phyloP scores from a whole-genome alignment of 1,139 yeast species.

The Debaryomycetaceae sp. region DNA sequence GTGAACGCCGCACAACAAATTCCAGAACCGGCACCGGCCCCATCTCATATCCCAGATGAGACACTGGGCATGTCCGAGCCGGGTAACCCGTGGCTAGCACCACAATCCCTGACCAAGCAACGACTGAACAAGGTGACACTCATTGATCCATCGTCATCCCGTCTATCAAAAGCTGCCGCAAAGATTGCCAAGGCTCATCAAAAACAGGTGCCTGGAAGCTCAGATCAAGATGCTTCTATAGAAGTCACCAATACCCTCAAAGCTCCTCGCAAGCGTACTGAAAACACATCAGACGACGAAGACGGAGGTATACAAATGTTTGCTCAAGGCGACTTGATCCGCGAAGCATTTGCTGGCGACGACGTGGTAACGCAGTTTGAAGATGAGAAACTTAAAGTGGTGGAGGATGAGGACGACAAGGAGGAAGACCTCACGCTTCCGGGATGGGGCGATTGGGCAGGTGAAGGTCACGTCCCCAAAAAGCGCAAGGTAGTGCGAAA shows the following conservation, averaged over 20 bases:
- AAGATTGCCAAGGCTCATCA: constrained; percentile 39
- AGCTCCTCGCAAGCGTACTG: constrained; percentile 8
- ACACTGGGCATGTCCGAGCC: constrained; percentile 17
- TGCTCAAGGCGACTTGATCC: constrained; percentile 71
- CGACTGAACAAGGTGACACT: constrained; percentile 44
- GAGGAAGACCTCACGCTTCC: constrained; percentile 80
- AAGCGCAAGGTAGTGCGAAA: constrained; percentile 57
- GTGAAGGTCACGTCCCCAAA: constrained; percentile 25
- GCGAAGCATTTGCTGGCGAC: constrained; percentile 95
- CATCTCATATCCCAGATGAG: constrained; percentile 2
- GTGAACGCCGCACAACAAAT: constrained; percentile 5
- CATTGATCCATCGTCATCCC: constrained; percentile 50
- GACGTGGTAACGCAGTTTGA: constrained; percentile 75
- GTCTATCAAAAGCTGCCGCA: constrained; percentile 41
- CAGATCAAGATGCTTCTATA: constrained; percentile 27
- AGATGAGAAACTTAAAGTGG: constrained; percentile 58
- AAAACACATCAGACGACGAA: constrained; percentile 23
- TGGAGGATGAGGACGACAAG: constrained; percentile 75
- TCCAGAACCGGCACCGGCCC: background rate
- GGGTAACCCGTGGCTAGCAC: constrained; percentile 64
- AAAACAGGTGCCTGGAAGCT: constrained; percentile 22
- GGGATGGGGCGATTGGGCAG: constrained; percentile 92
- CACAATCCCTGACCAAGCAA: constrained; percentile 22
- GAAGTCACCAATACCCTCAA: constrained; percentile 37
- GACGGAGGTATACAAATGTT: constrained; percentile 35